Evolutionary conservation across 2,329 filamentous ascomycete genomes (phyloP), one percentile per base, ranked within the genome.

Genomic region (Epicoccum nigrum): DNA sequence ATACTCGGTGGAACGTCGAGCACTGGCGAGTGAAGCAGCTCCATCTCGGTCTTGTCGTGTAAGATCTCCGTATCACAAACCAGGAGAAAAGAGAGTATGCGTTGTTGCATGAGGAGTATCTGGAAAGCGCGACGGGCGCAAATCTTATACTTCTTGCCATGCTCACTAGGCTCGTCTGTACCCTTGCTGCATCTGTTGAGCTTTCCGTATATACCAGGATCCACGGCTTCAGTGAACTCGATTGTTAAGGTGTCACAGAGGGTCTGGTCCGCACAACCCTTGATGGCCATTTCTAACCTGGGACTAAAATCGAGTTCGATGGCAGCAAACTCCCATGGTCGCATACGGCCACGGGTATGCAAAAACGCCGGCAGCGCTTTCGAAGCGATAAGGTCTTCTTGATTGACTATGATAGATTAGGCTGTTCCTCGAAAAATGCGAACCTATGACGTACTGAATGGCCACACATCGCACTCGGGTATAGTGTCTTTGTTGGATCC

Each of bases 381-480:
- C 8, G 40, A 35, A n/a, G 39, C 28, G 12, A 40, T 21, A 6
- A 55, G 47, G n/a, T 55, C 44, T 45, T 55, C 48, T 19, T 45
- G 53, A n/a, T 52, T 49, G 21, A 55, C 42, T 45, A 13, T 8
- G 2, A 7, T 9, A 12, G 2, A 39, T 8, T 16, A 17, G 1
- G 5, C 7, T 38, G 12, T 11, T 40, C 15, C 13, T 16, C 13
- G 9, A 17, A 17, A 7, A 13, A 7, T 27, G 21, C 2, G 12
- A 23, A 23, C 21, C 4, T 23, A 15, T 11, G 5, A 30, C n/a
- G 3, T 40, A 40, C 37, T 40, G 23, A 40, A 40, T 2, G 37
- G 37, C 37, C 37, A 30, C 8, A 16, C 15, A 19, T 27, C 7
- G 1, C 1, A 6, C 15, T 40, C 37, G 13, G 37, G 25, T 28